phyloP scores from a whole-genome alignment of 73 alveolate species.

The Symbiodinium natans region DNA sequence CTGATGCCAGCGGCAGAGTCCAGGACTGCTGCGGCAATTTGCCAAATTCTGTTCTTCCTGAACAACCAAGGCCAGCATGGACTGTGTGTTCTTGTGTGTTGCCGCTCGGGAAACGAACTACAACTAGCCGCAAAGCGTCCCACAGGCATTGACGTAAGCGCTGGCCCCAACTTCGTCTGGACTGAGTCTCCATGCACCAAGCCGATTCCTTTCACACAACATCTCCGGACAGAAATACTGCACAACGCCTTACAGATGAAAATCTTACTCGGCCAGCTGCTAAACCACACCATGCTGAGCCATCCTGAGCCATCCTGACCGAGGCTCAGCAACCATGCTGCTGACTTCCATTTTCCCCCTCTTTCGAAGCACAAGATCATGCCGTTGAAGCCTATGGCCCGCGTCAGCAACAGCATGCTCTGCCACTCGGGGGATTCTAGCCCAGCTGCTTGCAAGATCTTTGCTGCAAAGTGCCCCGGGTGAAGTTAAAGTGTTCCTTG shows the following conservation, averaged over 20 bases:
- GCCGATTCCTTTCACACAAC: not conserved
- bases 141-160: not conserved
- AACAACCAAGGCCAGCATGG: too few relatives aligned
- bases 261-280: not conserved
- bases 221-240: too few relatives aligned
- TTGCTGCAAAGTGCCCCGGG: too few relatives aligned
- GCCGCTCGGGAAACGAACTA: too few relatives aligned
- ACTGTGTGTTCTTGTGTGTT: too few relatives aligned
- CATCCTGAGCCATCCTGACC: not conserved
- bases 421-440: too few relatives aligned
- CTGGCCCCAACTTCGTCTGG: not conserved
- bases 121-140: not conserved
- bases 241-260: too few relatives aligned
- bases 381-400: slow-evolving; percentile 4
- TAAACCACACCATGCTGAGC: too few relatives aligned
- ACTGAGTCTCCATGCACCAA: not conserved
- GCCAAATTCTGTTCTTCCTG: not conserved
- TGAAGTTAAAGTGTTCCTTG: too few relatives aligned
- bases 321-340: not conserved
- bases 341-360: not conserved
- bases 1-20: not conserved
- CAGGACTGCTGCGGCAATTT: not conserved
- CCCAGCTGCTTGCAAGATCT: too few relatives aligned
- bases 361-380: not conserved
- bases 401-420: too few relatives aligned